These are phyloP conservation scores for Saturnispora sanitii DNA, from an alignment of 805 yeast species.

Conservation along the genomic window DNA sequence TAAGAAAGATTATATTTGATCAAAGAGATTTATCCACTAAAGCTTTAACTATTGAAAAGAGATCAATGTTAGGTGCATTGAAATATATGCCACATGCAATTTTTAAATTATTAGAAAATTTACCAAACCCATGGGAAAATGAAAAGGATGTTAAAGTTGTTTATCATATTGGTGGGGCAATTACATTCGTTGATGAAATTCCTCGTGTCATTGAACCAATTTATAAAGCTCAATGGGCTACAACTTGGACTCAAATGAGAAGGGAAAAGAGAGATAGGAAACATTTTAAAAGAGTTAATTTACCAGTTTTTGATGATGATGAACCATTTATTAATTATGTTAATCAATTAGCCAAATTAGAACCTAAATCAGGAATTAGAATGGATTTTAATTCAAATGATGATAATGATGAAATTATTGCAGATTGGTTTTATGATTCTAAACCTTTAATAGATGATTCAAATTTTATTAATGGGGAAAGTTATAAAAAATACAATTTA, in stretches of 20 bases:
- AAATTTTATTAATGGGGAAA: constrained; percentile 57
- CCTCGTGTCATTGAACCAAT: constrained; percentile 91
- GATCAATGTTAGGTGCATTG: constrained; percentile 81
- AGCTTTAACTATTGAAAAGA: constrained; percentile 72
- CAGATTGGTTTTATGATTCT: constrained; percentile 79
- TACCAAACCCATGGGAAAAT: constrained; percentile 99
- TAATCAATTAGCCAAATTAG: constrained; percentile 67
- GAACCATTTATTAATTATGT: constrained; percentile 83
- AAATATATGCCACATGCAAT: constrained; percentile 96
- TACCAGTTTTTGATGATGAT: constrained; percentile 96
- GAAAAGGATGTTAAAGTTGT: constrained; percentile 76
- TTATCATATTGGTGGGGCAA: constrained; percentile 88
- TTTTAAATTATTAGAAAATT: constrained; percentile 77
- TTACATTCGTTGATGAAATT: constrained; percentile 85
- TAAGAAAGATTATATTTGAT: constrained; percentile 71
- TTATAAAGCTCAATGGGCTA: constrained; percentile 91
- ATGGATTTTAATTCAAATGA: constrained; percentile 56
- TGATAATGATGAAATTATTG: no score
- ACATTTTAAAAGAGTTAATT: constrained; percentile 83
- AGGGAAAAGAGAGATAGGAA: constrained; percentile 84
- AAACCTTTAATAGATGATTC: constrained; percentile 56
- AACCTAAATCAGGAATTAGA: constrained; percentile 61
- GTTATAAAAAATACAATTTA: constrained; percentile 66
- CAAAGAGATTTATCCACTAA: constrained; percentile 80
- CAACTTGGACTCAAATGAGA: constrained; percentile 88